Evolutionary conservation across 768 basidiomycete species (phyloP), one percentile per base, ranked within the genome.

Genomic region (Xerocomellus intermedius): DNA sequence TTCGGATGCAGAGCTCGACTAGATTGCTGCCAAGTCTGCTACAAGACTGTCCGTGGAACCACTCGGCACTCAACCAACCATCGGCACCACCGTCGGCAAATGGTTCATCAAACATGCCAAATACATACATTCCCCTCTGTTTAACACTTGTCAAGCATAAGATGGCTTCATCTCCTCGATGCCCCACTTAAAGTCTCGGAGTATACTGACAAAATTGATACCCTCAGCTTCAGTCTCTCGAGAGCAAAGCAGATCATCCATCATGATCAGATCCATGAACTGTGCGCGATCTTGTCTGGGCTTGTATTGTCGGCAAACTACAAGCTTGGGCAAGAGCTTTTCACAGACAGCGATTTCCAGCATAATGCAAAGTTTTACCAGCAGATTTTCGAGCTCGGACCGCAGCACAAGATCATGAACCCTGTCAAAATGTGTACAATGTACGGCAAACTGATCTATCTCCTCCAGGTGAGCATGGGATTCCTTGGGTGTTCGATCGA

Each of bases 181-280:
- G 91, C 91, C 10, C 91, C 91, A 3, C 80, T 94, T 38, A 81
- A 82, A 45, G 90, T 91, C 36, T 90, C 87, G 16, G 91, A 93
- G 68, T 93, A 93, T 66, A 94, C 91, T 39, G 91, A 94, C 77
- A 91, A 91, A 67, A 89, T 93, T 32, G 91, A 94, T 73, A 90
- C 86, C 46, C 72, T 92, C 38, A 83, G 86, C 2, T 92, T 84
- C 56, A 83, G 87, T 6, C 73, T 88, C 32, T 87, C 86, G 28
- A 94, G 91, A 68, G 82, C 90, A 17, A 91, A 91, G 67, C 83
- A 91, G 9, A 91, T 93, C 42, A 91, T 94, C 4, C 80, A n/a
- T n/a, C n/a, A n/a, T n/a, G n/a, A 86, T 50, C 91, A 93, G 66
- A 91, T 93, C 60, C 82, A 88, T 33, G 91, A 93, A 65, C 78